Base-by-base conservation (phyloP, 2,329 filamentous ascomycete species). In the Tolypocladium cylindrosporum region DNA sequence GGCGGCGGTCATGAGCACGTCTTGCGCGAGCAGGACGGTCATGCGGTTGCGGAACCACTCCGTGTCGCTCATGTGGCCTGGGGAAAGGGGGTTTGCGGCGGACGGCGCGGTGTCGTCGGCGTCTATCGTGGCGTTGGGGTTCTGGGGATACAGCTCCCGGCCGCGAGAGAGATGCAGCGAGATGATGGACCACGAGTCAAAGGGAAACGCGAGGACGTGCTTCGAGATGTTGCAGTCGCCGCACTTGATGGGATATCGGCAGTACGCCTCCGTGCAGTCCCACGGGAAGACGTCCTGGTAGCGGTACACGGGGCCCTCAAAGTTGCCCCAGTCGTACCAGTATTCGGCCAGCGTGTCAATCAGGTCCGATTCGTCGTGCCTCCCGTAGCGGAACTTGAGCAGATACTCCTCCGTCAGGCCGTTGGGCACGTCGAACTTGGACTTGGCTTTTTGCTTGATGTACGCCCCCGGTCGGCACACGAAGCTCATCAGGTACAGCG, bases 261-360 rank as follows among this genome's bases (percentile, higher is more conserved):
- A 65, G 56, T 72, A 77, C 1, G 75, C 76, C 59, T 77, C 74
- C 4, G 75, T 78, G 62, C 76, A 79, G 58, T 78, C 76, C 75
- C 75, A 78, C 0, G 74, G 76, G 53, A 78, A 78, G 19, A 76
- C 51, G 55, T 73, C 68, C 56, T 76, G 74, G 53, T 75, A 71
- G 13, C 59, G 64, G 61, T 77, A 78, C 0, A 76, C 59, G 0
- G 67, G 69, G 4, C 64, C 66, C 1, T 66, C 70, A 57, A 78
- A 76, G 9, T 67, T 69, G 5, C 71, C 75, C 74, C 75, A 78
- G 61, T 77, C 75, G 57, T 73, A 66, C 76, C 75, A 78, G 59
- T 78, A 78, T 64, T 78, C 75, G 57, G 71, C 67, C 13, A 72
- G 70, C 0, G 69, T 71, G 61, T 78, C 76, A 36, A 77, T 70